Percentiles rank a stretch among this genome's conserved stretches.
These are phyloP conservation scores for Chloromonas sp. DNA, from an alignment of 163 green algal genomes.

Conservation along the genomic window DNA sequence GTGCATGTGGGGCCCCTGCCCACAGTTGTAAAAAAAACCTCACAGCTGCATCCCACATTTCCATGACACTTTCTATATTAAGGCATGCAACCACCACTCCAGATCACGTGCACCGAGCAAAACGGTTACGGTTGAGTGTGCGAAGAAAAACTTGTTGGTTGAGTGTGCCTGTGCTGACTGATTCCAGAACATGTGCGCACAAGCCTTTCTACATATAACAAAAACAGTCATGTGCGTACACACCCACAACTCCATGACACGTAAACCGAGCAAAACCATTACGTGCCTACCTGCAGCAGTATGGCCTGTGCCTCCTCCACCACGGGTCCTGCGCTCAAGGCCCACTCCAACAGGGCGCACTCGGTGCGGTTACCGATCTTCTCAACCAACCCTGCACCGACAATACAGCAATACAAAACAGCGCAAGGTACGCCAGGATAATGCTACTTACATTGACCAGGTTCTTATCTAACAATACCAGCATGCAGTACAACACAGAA, in stretches of 20 bases:
- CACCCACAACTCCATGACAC: background rate
- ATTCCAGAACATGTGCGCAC: too few species aligned
- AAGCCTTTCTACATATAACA: background rate
- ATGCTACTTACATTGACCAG: too few species aligned
- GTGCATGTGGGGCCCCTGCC: too few species aligned
- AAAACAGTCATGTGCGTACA: background rate
- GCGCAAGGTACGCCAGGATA: background rate
- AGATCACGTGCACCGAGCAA: too few species aligned
- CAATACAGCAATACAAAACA: constrained; percentile 8
- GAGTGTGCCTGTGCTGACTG: background rate
- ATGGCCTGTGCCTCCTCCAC: background rate
- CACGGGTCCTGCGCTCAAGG: background rate
- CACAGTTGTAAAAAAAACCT: too few species aligned
- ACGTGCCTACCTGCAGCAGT: background rate
- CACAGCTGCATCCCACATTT: too few species aligned
- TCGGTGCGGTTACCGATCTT: constrained; percentile 76
- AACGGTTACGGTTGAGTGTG: too few species aligned
- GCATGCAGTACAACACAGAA: too few species aligned
- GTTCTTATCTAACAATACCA: too few species aligned
- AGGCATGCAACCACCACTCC: too few species aligned
- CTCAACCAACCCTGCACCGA: constrained; percentile 5
- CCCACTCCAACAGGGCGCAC: constrained; percentile 71
- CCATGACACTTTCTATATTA: too few species aligned
- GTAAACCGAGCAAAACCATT: background rate
- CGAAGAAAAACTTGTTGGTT: too few species aligned